Percentiles rank a stretch among this genome's conserved stretches.
phyloP scores from a whole-genome alignment of 1,139 yeast species.

The Sugiyamaella novakii region DNA sequence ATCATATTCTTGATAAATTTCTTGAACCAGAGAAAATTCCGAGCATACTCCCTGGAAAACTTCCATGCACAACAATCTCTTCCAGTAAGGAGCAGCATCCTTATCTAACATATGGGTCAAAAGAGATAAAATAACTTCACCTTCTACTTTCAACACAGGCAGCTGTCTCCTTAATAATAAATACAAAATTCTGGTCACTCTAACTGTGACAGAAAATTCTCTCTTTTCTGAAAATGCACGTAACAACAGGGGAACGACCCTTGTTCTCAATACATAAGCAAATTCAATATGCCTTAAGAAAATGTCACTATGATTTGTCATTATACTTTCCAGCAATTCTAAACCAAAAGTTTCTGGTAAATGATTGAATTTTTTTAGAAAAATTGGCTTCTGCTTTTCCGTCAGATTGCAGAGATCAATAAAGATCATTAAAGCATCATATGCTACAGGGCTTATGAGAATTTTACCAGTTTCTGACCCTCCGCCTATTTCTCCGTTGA shows the following conservation, averaged over 20 bases:
- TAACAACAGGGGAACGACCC: conserved; percentile 73
- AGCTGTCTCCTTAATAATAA: conserved; percentile 64
- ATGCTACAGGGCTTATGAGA: conserved; percentile 55
- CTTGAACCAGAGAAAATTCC: conserved; percentile 55
- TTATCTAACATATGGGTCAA: conserved; percentile 64
- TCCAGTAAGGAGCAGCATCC: conserved; percentile 65
- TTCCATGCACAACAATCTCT: conserved; percentile 70
- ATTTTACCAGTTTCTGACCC: conserved; percentile 43
- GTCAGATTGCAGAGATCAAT: conserved; percentile 70
- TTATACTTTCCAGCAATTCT: conserved; percentile 74
- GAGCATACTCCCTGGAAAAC: conserved; percentile 61
- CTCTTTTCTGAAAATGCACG: conserved; percentile 63
- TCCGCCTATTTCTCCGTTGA: conserved; percentile 39
- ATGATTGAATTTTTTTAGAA: conserved; percentile 53
- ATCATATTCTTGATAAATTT: conserved; percentile 67
- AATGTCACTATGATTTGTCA: conserved; percentile 56
- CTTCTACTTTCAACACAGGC: conserved; percentile 64
- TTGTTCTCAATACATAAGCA: conserved; percentile 61
- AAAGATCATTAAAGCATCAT: conserved; percentile 70
- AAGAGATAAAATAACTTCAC: conserved; percentile 76
- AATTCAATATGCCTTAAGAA: conserved; percentile 67
- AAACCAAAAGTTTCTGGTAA: conserved; percentile 71
- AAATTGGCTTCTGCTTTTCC: conserved; percentile 59
- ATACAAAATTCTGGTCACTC: conserved; percentile 72
- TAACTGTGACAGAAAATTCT: conserved; percentile 66